These are phyloP conservation scores for Xerocomus subilludens DNA, from an alignment of 1,284 basidiomycete genomes.

Conservation along the genomic window DNA sequence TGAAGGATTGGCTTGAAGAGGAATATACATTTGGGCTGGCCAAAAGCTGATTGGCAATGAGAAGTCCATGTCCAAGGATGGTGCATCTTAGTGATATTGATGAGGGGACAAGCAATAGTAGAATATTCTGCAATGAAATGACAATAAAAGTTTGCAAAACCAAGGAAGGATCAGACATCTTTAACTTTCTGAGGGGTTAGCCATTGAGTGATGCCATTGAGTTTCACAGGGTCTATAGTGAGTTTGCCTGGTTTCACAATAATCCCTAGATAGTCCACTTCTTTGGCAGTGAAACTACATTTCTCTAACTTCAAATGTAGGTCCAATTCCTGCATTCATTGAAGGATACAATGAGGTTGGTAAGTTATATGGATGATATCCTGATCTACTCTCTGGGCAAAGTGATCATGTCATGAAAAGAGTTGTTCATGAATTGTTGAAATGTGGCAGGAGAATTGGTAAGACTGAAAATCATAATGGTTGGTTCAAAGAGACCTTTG, in stretches of 20 bases:
- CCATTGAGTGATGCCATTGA: slow-evolving; percentile 55
- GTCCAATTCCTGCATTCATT: neutral
- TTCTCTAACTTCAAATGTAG: slow-evolving; percentile 46
- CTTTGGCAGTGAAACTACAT: slow-evolving; percentile 52
- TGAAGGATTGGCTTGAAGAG: too few relatives aligned
- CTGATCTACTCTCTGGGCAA: slow-evolving; percentile 32
- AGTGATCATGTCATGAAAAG: slow-evolving; percentile 31
- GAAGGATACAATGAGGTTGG: neutral
- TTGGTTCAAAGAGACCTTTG: slow-evolving; percentile 42
- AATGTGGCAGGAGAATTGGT: slow-evolving; percentile 50
- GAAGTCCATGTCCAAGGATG: too few relatives aligned
- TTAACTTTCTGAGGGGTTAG: slow-evolving; percentile 40
- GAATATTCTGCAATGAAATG: slow-evolving; percentile 57
- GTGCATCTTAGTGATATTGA: slow-evolving; percentile 35
- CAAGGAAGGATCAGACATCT: slow-evolving; percentile 7
- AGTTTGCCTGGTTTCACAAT: slow-evolving; percentile 48
- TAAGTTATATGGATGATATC: slow-evolving; percentile 40
- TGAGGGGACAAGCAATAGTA: slow-evolving; percentile 49
- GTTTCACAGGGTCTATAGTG: slow-evolving; percentile 56
- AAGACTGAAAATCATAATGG: slow-evolving; percentile 56
- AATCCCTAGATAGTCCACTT: slow-evolving; percentile 57
- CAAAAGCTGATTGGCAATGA: too few relatives aligned
- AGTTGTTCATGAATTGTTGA: slow-evolving; percentile 40
- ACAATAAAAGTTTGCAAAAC: slow-evolving; percentile 55
- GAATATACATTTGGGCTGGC: too few relatives aligned